phyloP scores from a whole-genome alignment of 371 early-diverging fungal genomes.

The Parasitella parasitica region DNA sequence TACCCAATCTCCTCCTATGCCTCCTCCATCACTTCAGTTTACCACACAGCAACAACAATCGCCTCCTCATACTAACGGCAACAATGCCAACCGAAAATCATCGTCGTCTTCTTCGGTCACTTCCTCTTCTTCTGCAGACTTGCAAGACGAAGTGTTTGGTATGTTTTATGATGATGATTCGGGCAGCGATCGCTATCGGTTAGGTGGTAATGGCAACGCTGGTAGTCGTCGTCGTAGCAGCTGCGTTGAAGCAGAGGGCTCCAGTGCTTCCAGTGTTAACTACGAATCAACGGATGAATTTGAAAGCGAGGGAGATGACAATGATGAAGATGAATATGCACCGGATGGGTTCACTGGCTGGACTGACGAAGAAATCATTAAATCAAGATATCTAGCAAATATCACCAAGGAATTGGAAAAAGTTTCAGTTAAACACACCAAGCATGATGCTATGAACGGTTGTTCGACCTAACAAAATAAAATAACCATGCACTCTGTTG shows the following conservation, averaged over 20 bases:
- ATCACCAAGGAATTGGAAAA: slow-evolving; percentile 30
- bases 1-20: not conserved
- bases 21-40: not conserved
- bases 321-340: slow-evolving; percentile 14
- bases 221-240: slow-evolving; percentile 1
- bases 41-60: not conserved
- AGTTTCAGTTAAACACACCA: not conserved
- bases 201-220: not conserved
- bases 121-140: slow-evolving; percentile 21
- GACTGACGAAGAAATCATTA: slow-evolving; percentile 47
- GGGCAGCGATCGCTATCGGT: not conserved
- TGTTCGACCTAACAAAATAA: no score
- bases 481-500: no score
- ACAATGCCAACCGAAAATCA: slow-evolving; percentile 9
- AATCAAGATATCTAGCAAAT: slow-evolving; percentile 23
- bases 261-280: not conserved
- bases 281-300: slow-evolving; percentile 14
- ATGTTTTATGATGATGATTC: slow-evolving; percentile 43
- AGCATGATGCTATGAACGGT: not conserved
- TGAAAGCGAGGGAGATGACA: slow-evolving; percentile 23
- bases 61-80: not conserved
- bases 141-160: slow-evolving; percentile 44
- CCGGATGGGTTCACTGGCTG: slow-evolving; percentile 38
- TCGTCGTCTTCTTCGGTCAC: slow-evolving; percentile 9
- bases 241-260: not conserved